Percentiles rank a stretch among this genome's conserved stretches.
phyloP scores from a whole-genome alignment of 1,284 basidiomycete species.

The Volvariella surrecta region DNA sequence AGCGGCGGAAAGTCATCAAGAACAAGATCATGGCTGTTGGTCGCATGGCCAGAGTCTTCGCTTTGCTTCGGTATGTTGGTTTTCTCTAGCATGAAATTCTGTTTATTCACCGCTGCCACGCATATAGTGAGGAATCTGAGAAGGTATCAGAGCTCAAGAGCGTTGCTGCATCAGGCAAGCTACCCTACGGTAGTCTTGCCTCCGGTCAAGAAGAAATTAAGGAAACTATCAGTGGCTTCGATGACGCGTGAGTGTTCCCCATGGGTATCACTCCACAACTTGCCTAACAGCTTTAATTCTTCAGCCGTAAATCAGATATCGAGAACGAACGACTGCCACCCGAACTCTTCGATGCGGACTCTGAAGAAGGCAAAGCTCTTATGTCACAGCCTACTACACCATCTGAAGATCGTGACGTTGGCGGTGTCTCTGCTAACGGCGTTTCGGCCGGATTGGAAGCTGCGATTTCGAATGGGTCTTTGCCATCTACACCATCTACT shows the following conservation, averaged over 20 bases:
- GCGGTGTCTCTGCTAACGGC: slow-evolving; percentile 44
- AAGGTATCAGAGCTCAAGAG: slow-evolving; percentile 96
- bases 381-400: slow-evolving; percentile 48
- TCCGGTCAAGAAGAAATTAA: slow-evolving; percentile 94
- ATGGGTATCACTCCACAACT: background rate
- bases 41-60: slow-evolving; percentile 93
- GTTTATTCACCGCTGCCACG: background rate
- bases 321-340: slow-evolving; percentile 97
- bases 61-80: slow-evolving; percentile 74
- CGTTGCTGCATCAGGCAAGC: slow-evolving; percentile 67
- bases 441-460: slow-evolving; percentile 44
- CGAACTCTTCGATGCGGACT: slow-evolving; percentile 86
- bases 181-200: slow-evolving; percentile 85
- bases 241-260: slow-evolving; percentile 75
- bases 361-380: slow-evolving; percentile 62
- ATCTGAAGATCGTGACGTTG: slow-evolving; percentile 31
- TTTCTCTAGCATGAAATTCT: background rate
- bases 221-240: slow-evolving; percentile 90
- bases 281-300: background rate
- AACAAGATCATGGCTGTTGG: slow-evolving; percentile 99
- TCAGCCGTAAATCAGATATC: slow-evolving; percentile 93
- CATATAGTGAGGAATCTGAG: slow-evolving; percentile 88
- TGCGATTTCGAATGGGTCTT: slow-evolving; percentile 32
- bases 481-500: slow-evolving; percentile 15
- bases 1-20: slow-evolving; percentile 83